Base-by-base conservation (phyloP, 2,329 filamentous ascomycete genomes). In the Penicillium verrucosum region DNA sequence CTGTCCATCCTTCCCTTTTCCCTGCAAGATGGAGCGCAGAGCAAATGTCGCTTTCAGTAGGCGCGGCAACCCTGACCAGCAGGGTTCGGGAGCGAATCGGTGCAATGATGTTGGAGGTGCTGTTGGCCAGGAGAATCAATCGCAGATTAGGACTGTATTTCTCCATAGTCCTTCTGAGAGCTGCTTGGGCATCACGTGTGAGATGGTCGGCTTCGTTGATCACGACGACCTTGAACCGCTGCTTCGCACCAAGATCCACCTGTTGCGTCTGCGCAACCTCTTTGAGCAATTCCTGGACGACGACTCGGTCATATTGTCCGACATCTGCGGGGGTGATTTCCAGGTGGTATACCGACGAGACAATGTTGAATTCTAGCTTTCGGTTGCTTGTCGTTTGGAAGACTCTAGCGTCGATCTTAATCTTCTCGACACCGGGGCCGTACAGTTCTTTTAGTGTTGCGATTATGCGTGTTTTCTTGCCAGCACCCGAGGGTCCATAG, bases 361-460 rank as follows among this genome's bases (percentile, higher is more conserved):
- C 94, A 62, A 99, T 96, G 78, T 97, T 99, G 84, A 99, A 99
- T 77, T 99, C 94, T 67, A 99, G 88, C 77, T 99, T 99, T 72
- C 94, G 91, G 75, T 96, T 97, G 70, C 88, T 89, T 23, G 86
- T 92, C 1, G 94, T 97, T 76, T 96, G 92, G 79, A 99, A 99
- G 57, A 97, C 89, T 62, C 94, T 89, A 12, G 92, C 90, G 72
- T 99, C 94, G 77, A 99, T 97, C 80, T 97, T 97, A 82, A 99
- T 99, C 82, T 97, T 97, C 72, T 99, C 95, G n/a, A 96, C 94
- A 42, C 94, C 93, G 0, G 93, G 88, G 0, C 94, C 94, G 75
- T 94, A 99, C 8, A 99, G 83, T 71, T 97, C 93, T 74, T 96
- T 96, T 4, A 99, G 80, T 0, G 93, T 97, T 16, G 94, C 92